These are phyloP conservation scores for Pleurotus pulmonarius DNA, from an alignment of 768 basidiomycete genomes.

Conservation along the genomic window DNA sequence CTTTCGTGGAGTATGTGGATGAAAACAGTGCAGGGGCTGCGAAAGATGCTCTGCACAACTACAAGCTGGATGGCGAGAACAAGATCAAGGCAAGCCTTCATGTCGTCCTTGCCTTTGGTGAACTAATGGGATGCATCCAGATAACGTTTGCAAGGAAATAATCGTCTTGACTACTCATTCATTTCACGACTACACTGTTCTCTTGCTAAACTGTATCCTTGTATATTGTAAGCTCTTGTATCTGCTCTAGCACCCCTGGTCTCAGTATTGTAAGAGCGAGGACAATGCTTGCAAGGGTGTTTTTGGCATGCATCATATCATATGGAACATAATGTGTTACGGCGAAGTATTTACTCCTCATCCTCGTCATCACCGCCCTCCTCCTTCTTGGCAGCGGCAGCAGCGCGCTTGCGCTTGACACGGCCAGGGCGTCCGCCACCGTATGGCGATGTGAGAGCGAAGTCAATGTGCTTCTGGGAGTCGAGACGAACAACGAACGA, in stretches of 20 bases:
- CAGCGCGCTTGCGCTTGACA: slow-evolving; percentile 97
- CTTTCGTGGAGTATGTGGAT: slow-evolving; percentile 97
- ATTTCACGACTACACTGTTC: not conserved
- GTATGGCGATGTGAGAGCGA: slow-evolving; percentile 93
- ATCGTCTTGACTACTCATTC: not conserved
- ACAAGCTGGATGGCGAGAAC: slow-evolving; percentile 95
- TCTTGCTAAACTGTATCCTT: not conserved
- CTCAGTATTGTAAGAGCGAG: too few species aligned
- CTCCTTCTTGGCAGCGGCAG: slow-evolving; percentile 87
- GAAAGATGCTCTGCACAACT: slow-evolving; percentile 96
- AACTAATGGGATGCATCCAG: slow-evolving; percentile 26
- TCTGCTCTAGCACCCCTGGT: not conserved
- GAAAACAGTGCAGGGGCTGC: slow-evolving; percentile 88
- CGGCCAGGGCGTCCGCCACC: slow-evolving; percentile 94
- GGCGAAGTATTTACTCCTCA: slow-evolving; percentile 59
- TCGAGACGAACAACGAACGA: slow-evolving; percentile 99
- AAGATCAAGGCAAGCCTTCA: slow-evolving; percentile 82
- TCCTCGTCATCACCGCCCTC: slow-evolving; percentile 89
- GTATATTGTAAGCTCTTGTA: not conserved
- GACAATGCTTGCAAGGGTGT: not conserved
- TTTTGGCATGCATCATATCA: slow-evolving; percentile 9
- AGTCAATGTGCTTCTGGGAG: slow-evolving; percentile 99
- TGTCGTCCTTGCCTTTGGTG: not conserved
- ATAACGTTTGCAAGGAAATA: slow-evolving; percentile 76
- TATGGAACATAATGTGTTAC: slow-evolving; percentile 6